Evolutionary conservation across 208 protist species (phyloP).

Genomic region (Wallacemonas sp.): DNA sequence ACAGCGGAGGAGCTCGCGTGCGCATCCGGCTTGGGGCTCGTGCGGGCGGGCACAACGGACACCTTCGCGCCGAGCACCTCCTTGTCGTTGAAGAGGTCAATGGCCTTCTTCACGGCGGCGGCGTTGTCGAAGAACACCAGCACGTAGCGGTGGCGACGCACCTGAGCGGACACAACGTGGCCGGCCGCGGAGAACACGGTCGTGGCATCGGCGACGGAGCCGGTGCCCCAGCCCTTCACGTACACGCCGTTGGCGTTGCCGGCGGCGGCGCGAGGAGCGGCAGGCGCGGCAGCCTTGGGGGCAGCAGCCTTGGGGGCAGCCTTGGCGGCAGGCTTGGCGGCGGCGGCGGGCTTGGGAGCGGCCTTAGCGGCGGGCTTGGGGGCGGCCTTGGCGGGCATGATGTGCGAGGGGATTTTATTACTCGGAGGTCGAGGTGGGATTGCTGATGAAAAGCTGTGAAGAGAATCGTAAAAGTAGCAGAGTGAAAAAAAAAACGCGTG

Average conservation of each 20-base stretch:
- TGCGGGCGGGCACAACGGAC: slow-evolving; percentile 72
- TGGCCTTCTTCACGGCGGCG: slow-evolving; percentile 85
- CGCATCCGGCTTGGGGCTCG: slow-evolving; percentile 72
- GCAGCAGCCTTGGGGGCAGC: slow-evolving; percentile 47
- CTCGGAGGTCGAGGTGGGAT: slow-evolving; percentile 81
- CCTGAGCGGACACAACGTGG: slow-evolving; percentile 53
- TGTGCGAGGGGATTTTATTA: slow-evolving; percentile 62
- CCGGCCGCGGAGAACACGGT: slow-evolving; percentile 60
- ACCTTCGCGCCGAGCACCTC: slow-evolving; percentile 65
- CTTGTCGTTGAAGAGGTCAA: slow-evolving; percentile 88
- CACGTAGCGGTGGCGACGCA: slow-evolving; percentile 81
- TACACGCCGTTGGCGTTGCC: slow-evolving; percentile 75
- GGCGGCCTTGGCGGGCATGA: slow-evolving; percentile 64
- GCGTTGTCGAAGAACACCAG: slow-evolving; percentile 82
- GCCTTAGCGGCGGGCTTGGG: slow-evolving; percentile 54
- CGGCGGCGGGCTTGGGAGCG: slow-evolving; percentile 22
- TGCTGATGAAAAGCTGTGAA: slow-evolving; percentile 37
- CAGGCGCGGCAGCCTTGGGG: slow-evolving; percentile 25
- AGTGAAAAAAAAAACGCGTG: slow-evolving; percentile 1
- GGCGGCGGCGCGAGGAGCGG: slow-evolving; percentile 33
- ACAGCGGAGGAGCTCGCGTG: slow-evolving; percentile 74
- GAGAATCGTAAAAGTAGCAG: not conserved
- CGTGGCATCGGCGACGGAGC: slow-evolving; percentile 66
- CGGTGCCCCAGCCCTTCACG: slow-evolving; percentile 86
- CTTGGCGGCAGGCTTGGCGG: slow-evolving; percentile 22